Base-by-base conservation (phyloP, 139 green algal species). In the Picochlorum sp. region DNA sequence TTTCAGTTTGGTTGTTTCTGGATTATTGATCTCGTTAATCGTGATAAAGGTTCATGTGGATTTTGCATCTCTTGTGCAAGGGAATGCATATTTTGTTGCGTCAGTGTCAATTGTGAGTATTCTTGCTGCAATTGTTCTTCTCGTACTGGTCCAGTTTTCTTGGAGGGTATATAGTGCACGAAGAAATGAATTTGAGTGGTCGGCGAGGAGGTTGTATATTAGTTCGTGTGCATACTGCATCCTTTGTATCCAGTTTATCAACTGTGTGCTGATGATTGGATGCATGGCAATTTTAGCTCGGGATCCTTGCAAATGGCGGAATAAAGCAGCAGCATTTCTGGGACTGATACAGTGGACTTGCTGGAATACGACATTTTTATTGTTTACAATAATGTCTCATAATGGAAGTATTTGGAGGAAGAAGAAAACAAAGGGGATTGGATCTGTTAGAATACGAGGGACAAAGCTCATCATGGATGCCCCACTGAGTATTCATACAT, bases 361-460 rank as follows among this genome's bases (percentile, higher is more conserved):
- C 21, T 64, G 15, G 21, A 70, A 70, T 52, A 31, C 20, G 4
- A 26, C 18, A 15, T 70, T 70, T 50, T 45, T 70, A 26, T 24
- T 70, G 14, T 23, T 65, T 15, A 10, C 64, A 16, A 31, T 49
- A 11, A 30, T 52, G 21, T 50, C 15, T 34, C 51, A 70, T 49
- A 54, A 50, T 23, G 51, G 64, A 20, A 20, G 18, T 50, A 10
- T 60, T 49, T 70, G 47, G 45, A 44, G 37, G 24, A 26, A 49
- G 20, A 20, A 34, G 16, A 65, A 49, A 65, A 52, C 24, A 24
- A 65, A 20, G 59, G 24, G 23, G 16, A 28, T 49, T 30, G 59
- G 21, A 15, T 49, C 23, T 49, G 56, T 57, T 9, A 9, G 34
- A 13, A 11, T 41, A 41, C 34, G 34, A 41, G 34, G 34, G 34